phyloP scores from a whole-genome alignment of 2,329 filamentous ascomycete genomes.

The Helotiales sp. region DNA sequence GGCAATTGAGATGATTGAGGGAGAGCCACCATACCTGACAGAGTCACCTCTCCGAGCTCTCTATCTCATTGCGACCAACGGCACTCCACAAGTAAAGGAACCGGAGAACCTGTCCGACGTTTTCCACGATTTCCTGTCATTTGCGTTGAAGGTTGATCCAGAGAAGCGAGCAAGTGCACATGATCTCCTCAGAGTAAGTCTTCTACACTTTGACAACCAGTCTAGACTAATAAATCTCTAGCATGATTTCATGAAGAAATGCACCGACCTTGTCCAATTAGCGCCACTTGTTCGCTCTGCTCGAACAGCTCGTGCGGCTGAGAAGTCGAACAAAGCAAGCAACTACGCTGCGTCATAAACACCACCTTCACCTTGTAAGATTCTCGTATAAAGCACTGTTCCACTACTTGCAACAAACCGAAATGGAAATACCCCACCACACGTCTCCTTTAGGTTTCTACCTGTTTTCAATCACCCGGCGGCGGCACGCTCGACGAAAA shows the following conservation, averaged over 20 bases:
- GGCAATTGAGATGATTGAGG: conserved; percentile 99
- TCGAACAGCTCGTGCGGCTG: conserved; percentile 79
- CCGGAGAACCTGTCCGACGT: conserved; percentile 77
- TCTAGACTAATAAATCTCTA: conserved; percentile 35
- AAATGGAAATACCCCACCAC: no score
- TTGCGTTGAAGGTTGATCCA: conserved; percentile 93
- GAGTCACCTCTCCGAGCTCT: conserved; percentile 91
- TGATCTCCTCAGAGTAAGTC: conserved; percentile 83
- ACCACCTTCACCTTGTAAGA: neutral
- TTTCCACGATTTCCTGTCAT: conserved; percentile 89
- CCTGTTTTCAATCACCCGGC: neutral
- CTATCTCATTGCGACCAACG: conserved; percentile 95
- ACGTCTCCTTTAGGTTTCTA: neutral
- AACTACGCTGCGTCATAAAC: conserved; percentile 30
- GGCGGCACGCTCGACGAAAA: neutral
- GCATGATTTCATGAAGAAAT: conserved; percentile 80
- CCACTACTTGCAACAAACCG: neutral
- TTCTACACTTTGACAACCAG: neutral
- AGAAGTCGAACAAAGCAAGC: conserved; percentile 54
- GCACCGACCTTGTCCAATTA: conserved; percentile 72
- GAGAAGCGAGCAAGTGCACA: conserved; percentile 95
- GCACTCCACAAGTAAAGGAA: conserved; percentile 92
- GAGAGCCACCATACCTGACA: conserved; percentile 93
- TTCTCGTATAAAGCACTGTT: neutral
- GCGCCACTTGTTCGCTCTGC: conserved; percentile 86